Base-by-base conservation (phyloP, 768 basidiomycete species). In the Lactarius psammicola region DNA sequence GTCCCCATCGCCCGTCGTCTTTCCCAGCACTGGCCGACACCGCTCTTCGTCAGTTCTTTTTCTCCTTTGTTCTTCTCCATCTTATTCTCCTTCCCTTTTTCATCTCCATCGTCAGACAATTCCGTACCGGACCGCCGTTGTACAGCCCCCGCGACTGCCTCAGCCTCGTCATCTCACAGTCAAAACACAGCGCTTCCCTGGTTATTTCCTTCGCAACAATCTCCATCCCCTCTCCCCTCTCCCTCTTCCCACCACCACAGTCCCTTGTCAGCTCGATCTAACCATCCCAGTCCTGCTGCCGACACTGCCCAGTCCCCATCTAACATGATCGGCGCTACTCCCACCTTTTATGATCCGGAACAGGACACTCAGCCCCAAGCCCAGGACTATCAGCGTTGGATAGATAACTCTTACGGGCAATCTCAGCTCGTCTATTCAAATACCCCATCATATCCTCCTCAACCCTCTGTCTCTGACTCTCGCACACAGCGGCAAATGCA, bases 321-420 rank as follows among this genome's bases (percentile, higher is more conserved):
- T 17, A 61, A 2, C 33, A 72, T 72, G 72, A 72, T 72, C n/a
- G 71, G 71, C 36, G 36, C 69, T 4, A 60, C 67, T 34, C 65
- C 71, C 5, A 55, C 72, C 1, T 72, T 63, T 51, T 72, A 69
- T 58, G 69, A 71, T 38, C 64, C 61, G 23, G 72, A 71, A 4
- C 55, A 63, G 4, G 64, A 68, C 2, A 2, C 59, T 9, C 67
- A 59, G 42, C 62, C 62, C 13, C 61, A 61, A 18, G 33, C 59
- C 2, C 46, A 44, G 34, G 67, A 68, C 23, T 70, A 68, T 57
- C 60, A 67, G 0, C 44, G 46, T 11, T 70, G 68, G 69, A 10
- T 60, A 0, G 30, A 63, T 9, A 31, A 9, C 30, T 7, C 57
- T 11, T 42, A 59, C n/a, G n/a, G 18, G 28, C 59, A 59, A 23